Percentiles rank a stretch among this genome's conserved stretches.
Conservation (phyloP, 2,329 filamentous ascomycete genomes). For the Ophiostoma tasmaniense region DNA sequence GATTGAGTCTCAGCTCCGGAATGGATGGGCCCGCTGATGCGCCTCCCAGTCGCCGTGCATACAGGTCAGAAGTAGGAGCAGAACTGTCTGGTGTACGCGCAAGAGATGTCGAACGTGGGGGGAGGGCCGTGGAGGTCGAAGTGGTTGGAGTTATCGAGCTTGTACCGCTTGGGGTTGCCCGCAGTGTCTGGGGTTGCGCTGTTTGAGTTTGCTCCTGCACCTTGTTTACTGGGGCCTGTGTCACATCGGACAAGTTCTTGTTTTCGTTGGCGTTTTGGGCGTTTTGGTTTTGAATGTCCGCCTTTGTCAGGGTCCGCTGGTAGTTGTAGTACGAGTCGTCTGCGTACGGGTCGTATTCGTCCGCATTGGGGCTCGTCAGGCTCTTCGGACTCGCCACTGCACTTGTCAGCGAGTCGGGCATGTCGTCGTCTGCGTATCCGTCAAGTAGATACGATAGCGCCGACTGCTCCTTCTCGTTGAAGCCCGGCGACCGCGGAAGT, state of each 20-base stretch:
- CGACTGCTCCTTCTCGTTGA: conserved; percentile 5
- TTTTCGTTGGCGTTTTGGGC: neutral
- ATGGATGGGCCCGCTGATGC: conserved; percentile 39
- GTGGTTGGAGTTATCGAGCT: neutral
- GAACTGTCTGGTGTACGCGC: neutral
- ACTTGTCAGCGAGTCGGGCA: neutral
- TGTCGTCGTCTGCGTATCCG: conserved; percentile 13
- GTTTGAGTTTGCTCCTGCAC: neutral
- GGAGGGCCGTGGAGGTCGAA: neutral
- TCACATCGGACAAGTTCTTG: neutral
- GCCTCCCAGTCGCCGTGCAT: conserved; percentile 41
- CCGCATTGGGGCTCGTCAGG: neutral
- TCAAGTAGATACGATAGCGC: conserved; percentile 20
- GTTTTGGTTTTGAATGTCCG: too few relatives aligned
- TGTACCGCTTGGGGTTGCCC: neutral
- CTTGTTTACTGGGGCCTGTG: conserved; percentile 8
- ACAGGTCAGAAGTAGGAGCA: neutral
- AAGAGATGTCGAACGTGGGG: neutral
- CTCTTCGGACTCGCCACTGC: neutral
- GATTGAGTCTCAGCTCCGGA: conserved; percentile 39
- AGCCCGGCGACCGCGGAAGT: neutral
- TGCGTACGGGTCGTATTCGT: conserved; percentile 14
- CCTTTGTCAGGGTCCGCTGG: neutral
- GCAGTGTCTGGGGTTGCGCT: neutral
- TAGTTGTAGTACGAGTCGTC: conserved; percentile 11